Evolutionary conservation across 1,139 yeast species (phyloP), one percentile per base, ranked within the genome.

Genomic region (Entelexis sorbosivorans): DNA sequence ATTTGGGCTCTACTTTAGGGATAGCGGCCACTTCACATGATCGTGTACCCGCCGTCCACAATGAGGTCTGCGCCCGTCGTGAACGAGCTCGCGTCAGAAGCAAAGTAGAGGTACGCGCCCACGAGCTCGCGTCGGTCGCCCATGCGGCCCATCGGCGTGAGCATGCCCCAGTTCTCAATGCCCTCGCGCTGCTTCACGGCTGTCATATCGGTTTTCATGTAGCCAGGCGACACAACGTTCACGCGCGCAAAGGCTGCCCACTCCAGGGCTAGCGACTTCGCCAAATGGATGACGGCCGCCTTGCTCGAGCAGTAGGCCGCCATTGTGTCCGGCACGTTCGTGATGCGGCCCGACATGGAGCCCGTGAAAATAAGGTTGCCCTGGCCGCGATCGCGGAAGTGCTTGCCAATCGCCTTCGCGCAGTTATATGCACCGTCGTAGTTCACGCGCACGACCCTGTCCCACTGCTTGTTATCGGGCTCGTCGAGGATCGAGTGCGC

Each of bases 31-130:
- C n/a, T n/a, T n/a, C 17, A 72, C 45, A 69, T 62, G 26, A 66
- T 65, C 32, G 72, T 64, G 73, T 85, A 87, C 44, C 95, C 96
- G 60, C 96, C 96, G 63, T 87, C 96, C 51, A 87, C 88, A 45
- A 76, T 72, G 54, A 88, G 69, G 61, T 88, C 93, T 33, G 86
- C 65, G 47, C 96, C 96, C 10, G 95, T 85, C 50, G 94, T 82
- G 69, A 75, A 88, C 19, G 87, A 78, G 40, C 89, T 76, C 13
- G 96, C 96, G 63, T 84, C 81, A n/a, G 88, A 78, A 6, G 94
- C 96, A 60, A 87, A 71, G 69, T 84, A 87, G 50, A 87, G 72
- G 68, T 85, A 88, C 6, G 94, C 94, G 54, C 95, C 95, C 19
- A 81, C 87, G 60, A 88, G 72, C 66, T 87, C 96, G 61, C 78